phyloP scores from a whole-genome alignment of 169 alveolate species.

The Plasmodium billcollinsi region DNA sequence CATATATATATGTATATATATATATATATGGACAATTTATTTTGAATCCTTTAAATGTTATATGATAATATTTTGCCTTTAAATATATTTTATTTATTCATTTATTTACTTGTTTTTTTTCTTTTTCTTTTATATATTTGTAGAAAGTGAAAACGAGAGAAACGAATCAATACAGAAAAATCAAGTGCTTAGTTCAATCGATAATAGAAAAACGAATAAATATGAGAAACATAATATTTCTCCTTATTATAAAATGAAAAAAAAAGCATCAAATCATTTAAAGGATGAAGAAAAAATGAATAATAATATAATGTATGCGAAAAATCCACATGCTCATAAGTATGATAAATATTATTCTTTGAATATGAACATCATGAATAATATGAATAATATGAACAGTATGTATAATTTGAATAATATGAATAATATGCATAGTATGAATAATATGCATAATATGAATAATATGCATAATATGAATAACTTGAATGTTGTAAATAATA shows the following conservation, averaged over 20 bases:
- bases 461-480: neutral
- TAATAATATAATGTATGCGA: constrained; percentile 22
- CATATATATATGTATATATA: no score
- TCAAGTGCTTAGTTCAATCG: neutral
- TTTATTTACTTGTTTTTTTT: constrained; percentile 6
- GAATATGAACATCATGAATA: constrained; percentile 15
- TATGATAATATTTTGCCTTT: no score
- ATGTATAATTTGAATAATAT: neutral
- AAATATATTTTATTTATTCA: neutral
- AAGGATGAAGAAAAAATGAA: constrained; percentile 4
- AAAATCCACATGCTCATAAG: neutral
- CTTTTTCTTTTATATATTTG: constrained; percentile 11
- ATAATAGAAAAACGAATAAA: constrained; percentile 1
- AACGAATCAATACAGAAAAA: constrained; percentile 10
- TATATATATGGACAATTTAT: neutral
- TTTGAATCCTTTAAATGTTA: no score
- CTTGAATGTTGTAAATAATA: neutral
- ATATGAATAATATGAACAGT: neutral
- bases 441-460: neutral
- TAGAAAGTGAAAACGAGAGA: constrained; percentile 56
- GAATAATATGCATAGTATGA: neutral
- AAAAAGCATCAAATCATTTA: neutral
- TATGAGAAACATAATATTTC: constrained; percentile 7
- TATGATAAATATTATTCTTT: neutral
- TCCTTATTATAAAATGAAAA: neutral